phyloP scores from a whole-genome alignment of 805 yeast species.

The Ogataea nonfermentans region DNA sequence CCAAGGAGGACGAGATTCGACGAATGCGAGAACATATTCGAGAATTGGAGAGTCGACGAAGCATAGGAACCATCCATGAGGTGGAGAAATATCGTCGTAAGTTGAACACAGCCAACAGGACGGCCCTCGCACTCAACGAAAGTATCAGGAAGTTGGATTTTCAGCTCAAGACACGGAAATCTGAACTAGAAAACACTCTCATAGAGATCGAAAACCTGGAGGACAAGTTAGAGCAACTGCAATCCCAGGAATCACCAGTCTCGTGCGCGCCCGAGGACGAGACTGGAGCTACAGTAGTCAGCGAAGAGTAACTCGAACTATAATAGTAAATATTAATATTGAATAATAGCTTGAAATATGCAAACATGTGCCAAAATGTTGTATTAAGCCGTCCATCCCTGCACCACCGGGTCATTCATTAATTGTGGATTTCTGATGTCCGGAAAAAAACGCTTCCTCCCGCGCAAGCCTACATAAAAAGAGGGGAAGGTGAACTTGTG shows the following conservation, averaged over 20 bases:
- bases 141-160: constrained; percentile 10
- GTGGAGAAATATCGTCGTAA: constrained; percentile 8
- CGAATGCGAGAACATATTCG: constrained; percentile 21
- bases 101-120: constrained; percentile 9
- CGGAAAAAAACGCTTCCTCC: constrained; percentile 7
- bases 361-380: too few species aligned
- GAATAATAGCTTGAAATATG: too few species aligned
- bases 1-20: constrained; percentile 20
- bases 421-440: constrained; percentile 9
- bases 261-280: constrained; percentile 2
- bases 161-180: constrained; percentile 9
- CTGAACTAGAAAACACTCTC: constrained; percentile 13
- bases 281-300: background rate
- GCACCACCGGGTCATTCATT: constrained; percentile 8
- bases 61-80: constrained; percentile 2
- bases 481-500: constrained; percentile 2
- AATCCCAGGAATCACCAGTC: background rate
- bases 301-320: too few species aligned
- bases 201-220: constrained; percentile 11
- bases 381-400: background rate
- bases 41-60: constrained; percentile 14
- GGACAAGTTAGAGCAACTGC: constrained; percentile 9
- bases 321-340: too few species aligned
- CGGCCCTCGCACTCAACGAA: constrained; percentile 15
- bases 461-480: constrained; percentile 1